These are phyloP conservation scores for Neurospora sp. DNA, from an alignment of 495 filamentous ascomycete genomes.

Conservation along the genomic window DNA sequence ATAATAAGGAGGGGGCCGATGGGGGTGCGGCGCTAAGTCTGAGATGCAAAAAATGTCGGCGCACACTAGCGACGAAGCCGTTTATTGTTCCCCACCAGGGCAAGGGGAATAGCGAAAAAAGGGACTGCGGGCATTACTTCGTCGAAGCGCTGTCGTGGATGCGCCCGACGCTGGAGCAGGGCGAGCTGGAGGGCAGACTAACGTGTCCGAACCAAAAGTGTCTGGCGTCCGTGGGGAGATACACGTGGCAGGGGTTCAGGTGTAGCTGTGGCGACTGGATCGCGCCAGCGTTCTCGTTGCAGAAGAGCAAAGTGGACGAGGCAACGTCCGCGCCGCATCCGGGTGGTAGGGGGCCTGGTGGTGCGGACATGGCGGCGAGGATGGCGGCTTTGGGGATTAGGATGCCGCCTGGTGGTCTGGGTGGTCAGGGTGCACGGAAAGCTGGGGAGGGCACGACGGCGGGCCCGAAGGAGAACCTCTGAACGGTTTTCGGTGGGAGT, in stretches of 20 bases:
- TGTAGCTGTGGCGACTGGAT: constrained; percentile 90
- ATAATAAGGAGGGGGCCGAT: background rate
- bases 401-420: constrained; percentile 18
- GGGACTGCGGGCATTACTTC: constrained; percentile 70
- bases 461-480: constrained; percentile 17
- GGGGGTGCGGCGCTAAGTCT: constrained; percentile 30
- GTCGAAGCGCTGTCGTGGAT: constrained; percentile 91
- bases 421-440: background rate
- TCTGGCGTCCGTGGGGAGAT: constrained; percentile 71
- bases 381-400: constrained; percentile 22
- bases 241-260: constrained; percentile 89
- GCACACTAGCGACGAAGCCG: constrained; percentile 30
- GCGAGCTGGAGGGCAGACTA: constrained; percentile 69
- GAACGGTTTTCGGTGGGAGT: background rate
- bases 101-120: constrained; percentile 7
- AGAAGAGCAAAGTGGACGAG: constrained; percentile 73
- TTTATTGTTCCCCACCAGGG: constrained; percentile 34
- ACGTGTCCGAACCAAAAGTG: constrained; percentile 74
- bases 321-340: constrained; percentile 18
- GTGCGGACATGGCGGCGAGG: constrained; percentile 8
- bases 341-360: background rate
- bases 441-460: background rate
- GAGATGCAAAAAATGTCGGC: constrained; percentile 57
- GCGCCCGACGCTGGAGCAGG: constrained; percentile 65
- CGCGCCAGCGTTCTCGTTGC: constrained; percentile 78